Evolutionary conservation across 148 eudicot species (phyloP).

Genomic region (Cornus suecica): DNA sequence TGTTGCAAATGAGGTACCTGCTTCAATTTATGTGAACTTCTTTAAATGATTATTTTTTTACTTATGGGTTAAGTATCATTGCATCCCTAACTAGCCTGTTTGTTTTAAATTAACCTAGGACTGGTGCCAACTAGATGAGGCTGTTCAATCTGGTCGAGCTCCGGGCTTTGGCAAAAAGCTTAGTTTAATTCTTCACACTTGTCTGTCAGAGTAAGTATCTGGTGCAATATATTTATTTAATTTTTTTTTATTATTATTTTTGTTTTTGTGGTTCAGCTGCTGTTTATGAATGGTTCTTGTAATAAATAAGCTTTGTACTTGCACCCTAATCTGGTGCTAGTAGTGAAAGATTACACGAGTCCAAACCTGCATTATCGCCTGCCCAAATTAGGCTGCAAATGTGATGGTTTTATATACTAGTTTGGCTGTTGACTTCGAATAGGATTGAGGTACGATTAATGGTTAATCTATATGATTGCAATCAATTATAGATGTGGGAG

Average conservation of each 20-base stretch:
- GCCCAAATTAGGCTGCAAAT: neutral
- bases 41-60: neutral
- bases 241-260: neutral
- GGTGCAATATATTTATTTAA: neutral
- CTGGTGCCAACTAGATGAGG: constrained; percentile 74
- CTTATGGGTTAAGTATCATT: neutral
- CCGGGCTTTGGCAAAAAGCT: constrained; percentile 84
- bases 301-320: neutral
- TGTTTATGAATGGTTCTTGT: neutral
- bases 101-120: constrained; percentile 39
- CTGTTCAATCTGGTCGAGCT: constrained; percentile 55
- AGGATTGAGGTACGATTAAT: neutral
- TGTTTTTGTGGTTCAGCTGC: neutral
- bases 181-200: constrained; percentile 60
- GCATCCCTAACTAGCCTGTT: constrained; percentile 4
- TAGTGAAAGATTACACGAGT: neutral
- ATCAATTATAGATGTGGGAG: too few relatives aligned
- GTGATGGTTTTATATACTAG: neutral
- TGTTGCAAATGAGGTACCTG: constrained; percentile 59
- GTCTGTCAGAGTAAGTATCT: constrained; percentile 71
- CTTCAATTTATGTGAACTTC: constrained; percentile 1
- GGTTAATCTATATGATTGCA: neutral
- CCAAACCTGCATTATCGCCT: neutral
- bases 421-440: neutral
- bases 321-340: neutral